phyloP scores from a whole-genome alignment of 2,329 filamentous ascomycete species.

The Fusarium albidum region DNA sequence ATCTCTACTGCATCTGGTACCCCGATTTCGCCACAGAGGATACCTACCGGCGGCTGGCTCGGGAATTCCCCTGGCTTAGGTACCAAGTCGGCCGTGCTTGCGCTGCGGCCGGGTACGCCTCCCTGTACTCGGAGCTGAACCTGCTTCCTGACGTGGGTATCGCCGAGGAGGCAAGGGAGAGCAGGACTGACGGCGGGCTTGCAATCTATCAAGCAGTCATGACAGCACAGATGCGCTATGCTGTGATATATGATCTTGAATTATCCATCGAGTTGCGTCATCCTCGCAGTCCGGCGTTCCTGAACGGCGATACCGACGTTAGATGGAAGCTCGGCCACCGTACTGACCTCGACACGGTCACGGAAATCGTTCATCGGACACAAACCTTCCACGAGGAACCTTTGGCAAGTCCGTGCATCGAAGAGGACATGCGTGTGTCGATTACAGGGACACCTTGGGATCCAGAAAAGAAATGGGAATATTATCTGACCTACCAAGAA shows the following conservation, averaged over 20 bases:
- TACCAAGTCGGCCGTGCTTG: constrained; percentile 52
- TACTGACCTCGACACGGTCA: no score
- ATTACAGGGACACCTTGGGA: no score
- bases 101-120: constrained; percentile 48
- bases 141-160: constrained; percentile 49
- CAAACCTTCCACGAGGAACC: neutral
- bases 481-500: neutral
- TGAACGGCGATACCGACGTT: neutral
- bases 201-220: constrained; percentile 46
- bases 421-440: neutral
- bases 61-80: constrained; percentile 29
- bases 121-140: constrained; percentile 48
- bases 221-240: constrained; percentile 3
- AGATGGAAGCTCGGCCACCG: neutral
- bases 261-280: no score
- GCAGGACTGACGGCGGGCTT: constrained; percentile 4
- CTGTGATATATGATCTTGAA: neutral
- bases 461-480: no score
- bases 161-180: constrained; percentile 50
- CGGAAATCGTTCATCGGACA: neutral
- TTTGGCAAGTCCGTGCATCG: neutral
- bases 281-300: neutral
- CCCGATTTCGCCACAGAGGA: neutral
- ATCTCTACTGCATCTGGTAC: neutral
- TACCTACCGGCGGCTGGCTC: neutral